Conservation (phyloP, 805 yeast genomes). For the Zygoascus bituminiphila region DNA sequence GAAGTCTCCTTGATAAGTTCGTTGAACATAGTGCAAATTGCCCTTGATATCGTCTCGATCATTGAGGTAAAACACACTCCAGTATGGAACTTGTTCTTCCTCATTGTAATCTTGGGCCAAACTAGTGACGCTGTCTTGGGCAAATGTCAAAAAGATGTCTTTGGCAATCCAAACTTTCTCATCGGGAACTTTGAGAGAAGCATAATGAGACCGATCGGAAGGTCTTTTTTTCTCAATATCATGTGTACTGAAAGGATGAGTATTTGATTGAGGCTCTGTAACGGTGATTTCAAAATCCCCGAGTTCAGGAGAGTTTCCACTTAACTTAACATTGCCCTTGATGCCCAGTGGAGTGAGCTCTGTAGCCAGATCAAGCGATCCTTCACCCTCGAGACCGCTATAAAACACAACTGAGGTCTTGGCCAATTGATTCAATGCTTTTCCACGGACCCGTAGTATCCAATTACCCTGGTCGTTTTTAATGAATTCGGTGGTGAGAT, state of each 20-base stretch:
- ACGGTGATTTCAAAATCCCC: constrained; percentile 57
- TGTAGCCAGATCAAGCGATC: constrained; percentile 26
- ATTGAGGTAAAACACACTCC: constrained; percentile 42
- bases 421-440: constrained; percentile 39
- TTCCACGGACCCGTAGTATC: constrained; percentile 68
- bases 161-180: constrained; percentile 69
- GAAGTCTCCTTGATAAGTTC: constrained; percentile 61
- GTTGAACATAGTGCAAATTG: constrained; percentile 72
- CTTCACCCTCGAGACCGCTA: constrained; percentile 63
- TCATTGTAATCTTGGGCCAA: constrained; percentile 31
- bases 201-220: constrained; percentile 46
- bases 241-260: constrained; percentile 39
- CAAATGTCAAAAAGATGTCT: constrained; percentile 60
- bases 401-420: constrained; percentile 67
- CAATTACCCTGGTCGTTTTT: constrained; percentile 66
- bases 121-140: constrained; percentile 59
- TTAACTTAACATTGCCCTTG: constrained; percentile 31
- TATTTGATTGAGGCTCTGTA: constrained; percentile 42
- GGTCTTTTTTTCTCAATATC: constrained; percentile 31
- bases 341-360: constrained; percentile 21
- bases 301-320: constrained; percentile 54
- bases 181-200: constrained; percentile 62
- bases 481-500: constrained; percentile 62
- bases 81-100: constrained; percentile 34
- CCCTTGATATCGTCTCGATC: constrained; percentile 58